Base-by-base conservation (phyloP, 108 stramenopile species). In the Cyclotella distinguenda region DNA sequence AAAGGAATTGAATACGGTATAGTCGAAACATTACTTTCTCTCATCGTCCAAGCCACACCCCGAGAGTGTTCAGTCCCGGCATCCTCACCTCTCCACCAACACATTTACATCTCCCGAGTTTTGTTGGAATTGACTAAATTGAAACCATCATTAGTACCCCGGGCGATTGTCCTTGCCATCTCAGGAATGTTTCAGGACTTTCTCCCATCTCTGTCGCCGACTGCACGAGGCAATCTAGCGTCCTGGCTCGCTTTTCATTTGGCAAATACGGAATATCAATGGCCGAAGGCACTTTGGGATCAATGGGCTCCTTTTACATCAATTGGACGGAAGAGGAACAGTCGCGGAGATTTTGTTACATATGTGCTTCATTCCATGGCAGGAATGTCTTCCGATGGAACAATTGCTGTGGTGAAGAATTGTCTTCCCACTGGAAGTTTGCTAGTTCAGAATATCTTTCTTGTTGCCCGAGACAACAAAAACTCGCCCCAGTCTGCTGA, bases 201-300 rank as follows among this genome's bases (percentile, higher is more conserved):
- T 60, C 35, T 90, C 22, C 91, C 91, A 15, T 78, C 87, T 12
- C 55, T 93, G 16, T 80, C 83, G 5, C 87, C 91, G 4, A 27
- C 62, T 8, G 87, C 87, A 4, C 57, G 84, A 4, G 86, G 88
- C 1, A 90, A 88, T 72, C 70, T 89, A 57, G 78, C 80, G 23
- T 28, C 70, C n/a, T 93, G 92, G 92, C 78, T 94, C 53, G 78
- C 87, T 47, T 88, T 90, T 68, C 92, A 94, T 64, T 60, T 94
- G 68, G 68, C 68, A 38, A 90, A 94, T 61, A 90, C 92, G 6
- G 85, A 85, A 32, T 89, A 86, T 60, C 92, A 94, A 44, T 94
- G 92, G 92, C 92, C 89, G 5, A 66, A 64, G 25, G 84, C 84
- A 0, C 90, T 83, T 56, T 94, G 92, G 92, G 77, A 84, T 23